phyloP scores from a whole-genome alignment of 192 early-diverging fungal species.

The Glomus cerebriforme region DNA sequence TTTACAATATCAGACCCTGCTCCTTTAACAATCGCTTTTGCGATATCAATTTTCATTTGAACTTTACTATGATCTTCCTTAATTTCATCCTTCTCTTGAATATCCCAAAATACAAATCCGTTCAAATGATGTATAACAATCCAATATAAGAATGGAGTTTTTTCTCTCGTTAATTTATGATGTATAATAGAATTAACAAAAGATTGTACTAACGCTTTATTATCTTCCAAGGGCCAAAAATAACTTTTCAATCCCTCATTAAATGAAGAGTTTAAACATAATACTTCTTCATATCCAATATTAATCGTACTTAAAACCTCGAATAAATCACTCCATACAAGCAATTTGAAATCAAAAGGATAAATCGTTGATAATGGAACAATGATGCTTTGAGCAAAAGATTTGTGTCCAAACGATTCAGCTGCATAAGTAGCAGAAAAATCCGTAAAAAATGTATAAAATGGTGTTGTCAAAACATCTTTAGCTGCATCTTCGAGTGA shows the following conservation, averaged over 20 bases:
- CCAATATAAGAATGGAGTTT: conserved; percentile 31
- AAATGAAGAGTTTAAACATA: conserved; percentile 1
- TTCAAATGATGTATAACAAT: conserved; percentile 26
- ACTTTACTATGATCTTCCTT: too few relatives aligned
- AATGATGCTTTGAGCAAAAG: conserved; percentile 3
- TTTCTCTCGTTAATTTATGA: not conserved
- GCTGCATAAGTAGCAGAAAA: conserved; percentile 9
- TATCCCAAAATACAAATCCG: conserved; percentile 13
- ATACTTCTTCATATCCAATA: conserved; percentile 21
- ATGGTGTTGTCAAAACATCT: conserved; percentile 3
- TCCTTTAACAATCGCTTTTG: conserved; percentile 16
- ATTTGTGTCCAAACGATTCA: conserved; percentile 29
- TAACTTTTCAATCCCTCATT: conserved; percentile 14
- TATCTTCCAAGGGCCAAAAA: conserved; percentile 30
- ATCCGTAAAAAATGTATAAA: conserved; percentile 30
- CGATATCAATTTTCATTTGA: not conserved
- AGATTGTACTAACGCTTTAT: not conserved
- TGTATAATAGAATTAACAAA: conserved; percentile 16
- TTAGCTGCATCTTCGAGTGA: not conserved
- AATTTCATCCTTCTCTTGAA: not conserved
- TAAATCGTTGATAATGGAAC: conserved; percentile 9
- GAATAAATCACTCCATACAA: conserved; percentile 26
- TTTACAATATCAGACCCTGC: not conserved
- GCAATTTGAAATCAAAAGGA: conserved; percentile 7
- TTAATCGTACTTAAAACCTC: conserved; percentile 12